These are phyloP conservation scores for Chlorella sp. DNA, from an alignment of 139 green algal genomes.

Conservation along the genomic window DNA sequence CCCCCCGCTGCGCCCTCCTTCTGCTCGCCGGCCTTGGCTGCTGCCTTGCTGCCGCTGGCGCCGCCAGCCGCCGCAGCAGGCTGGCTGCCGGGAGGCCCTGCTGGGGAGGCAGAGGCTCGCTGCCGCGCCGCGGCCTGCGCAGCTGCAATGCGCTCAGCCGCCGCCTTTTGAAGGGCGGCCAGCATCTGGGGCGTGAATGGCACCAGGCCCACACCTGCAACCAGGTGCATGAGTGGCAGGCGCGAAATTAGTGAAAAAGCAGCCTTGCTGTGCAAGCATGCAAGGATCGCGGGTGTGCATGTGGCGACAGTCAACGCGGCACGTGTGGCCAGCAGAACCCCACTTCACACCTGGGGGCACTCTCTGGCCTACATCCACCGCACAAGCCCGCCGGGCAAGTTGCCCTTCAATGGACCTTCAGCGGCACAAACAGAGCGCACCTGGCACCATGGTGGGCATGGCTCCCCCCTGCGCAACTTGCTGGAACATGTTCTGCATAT, in stretches of 20 bases:
- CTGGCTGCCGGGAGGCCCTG: background rate
- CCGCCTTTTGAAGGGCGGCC: conserved; percentile 6
- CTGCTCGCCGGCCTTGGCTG: background rate
- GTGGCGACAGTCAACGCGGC: too few relatives aligned
- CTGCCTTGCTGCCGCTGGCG: background rate
- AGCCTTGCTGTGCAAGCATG: too few relatives aligned
- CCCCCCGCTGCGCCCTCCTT: background rate
- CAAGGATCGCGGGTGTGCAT: too few relatives aligned
- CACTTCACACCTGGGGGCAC: too few relatives aligned
- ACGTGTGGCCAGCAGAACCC: too few relatives aligned
- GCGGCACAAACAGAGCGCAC: too few relatives aligned
- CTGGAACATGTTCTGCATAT: conserved; percentile 7
- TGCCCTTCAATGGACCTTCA: too few relatives aligned
- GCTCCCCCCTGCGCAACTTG: background rate
- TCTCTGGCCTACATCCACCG: too few relatives aligned
- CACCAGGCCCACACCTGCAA: background rate
- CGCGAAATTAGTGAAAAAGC: too few relatives aligned
- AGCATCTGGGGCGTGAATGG: background rate
- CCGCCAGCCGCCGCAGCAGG: too few relatives aligned
- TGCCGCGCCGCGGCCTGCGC: background rate
- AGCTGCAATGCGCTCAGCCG: background rate
- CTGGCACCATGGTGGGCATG: background rate
- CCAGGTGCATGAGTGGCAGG: background rate
- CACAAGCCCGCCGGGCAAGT: too few relatives aligned
- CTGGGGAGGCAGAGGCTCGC: background rate